Base-by-base conservation (phyloP, 352 stramenopile species). In the Aphanomyces stellatus region DNA sequence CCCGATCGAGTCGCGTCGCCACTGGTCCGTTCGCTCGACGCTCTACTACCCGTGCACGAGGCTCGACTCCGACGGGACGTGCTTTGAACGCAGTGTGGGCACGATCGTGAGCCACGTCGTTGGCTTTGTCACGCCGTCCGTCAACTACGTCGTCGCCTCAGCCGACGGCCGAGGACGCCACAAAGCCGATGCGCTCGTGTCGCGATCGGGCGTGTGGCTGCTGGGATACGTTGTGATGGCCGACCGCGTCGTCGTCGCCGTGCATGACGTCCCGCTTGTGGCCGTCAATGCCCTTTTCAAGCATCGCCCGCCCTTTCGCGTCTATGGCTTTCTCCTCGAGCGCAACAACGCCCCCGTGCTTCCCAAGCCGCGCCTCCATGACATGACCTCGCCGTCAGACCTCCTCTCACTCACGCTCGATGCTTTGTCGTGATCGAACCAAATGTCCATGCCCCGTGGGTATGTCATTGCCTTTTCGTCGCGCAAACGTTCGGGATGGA, bases 261-360 rank as follows among this genome's bases (percentile, higher is more conserved):
- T 64, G 13, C 51, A 40, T 28, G 10, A 51, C 33, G 15, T 33
- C 28, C 34, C 34, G 37, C 34, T 34, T 13, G 24, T 34, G 33
- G 11, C 51, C 10, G 4, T 64, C 15, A 64, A 64, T 27, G 56
- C 28, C 7, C 27, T 64, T 5, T 51, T n/a, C n/a, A n/a, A 10
- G 6, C 22, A 51, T 10, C 56, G 42, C 11, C 37, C 13, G 33
- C 4, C 51, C 28, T 51, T 49, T 19, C 56, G 56, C 28, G 34
- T 64, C 6, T 64, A 64, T n/a, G 56, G 24, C 19, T 35, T 57
- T 5, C 10, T n/a, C n/a, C n/a, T n/a, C n/a, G n/a, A n/a, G n/a
- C n/a, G n/a, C n/a, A n/a, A n/a, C n/a, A n/a, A n/a, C n/a, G n/a
- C n/a, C n/a, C n/a, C n/a, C n/a, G n/a, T n/a, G n/a, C n/a, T n/a